Percentiles rank a stretch among this genome's conserved stretches.
Evolutionary conservation across 129 eudicot genomes (phyloP).

Genomic region (Artemisia argyi): DNA sequence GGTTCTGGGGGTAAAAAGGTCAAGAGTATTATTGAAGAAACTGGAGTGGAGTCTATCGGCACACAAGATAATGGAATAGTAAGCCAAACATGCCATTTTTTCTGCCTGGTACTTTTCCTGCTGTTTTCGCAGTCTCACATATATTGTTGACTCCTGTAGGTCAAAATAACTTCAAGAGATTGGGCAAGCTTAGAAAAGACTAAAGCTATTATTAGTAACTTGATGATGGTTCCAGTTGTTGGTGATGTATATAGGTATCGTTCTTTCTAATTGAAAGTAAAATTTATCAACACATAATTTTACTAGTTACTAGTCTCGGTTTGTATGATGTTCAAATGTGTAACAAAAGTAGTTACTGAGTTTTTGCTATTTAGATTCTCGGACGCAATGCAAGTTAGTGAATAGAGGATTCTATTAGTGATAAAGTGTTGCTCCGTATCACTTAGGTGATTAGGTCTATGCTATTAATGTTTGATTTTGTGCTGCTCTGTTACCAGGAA

Average conservation of each 20-base stretch:
- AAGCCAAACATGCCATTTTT: constrained; percentile 31
- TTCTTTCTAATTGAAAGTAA: constrained; percentile 11
- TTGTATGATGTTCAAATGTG: background rate
- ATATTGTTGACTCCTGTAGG: constrained; percentile 46
- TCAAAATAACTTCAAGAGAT: constrained; percentile 87
- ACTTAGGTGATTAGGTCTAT: background rate
- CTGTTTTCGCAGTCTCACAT: constrained; percentile 25
- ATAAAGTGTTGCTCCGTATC: background rate
- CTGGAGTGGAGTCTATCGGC: constrained; percentile 87
- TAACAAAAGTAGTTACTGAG: background rate
- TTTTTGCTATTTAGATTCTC: background rate
- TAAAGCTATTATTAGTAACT: constrained; percentile 63
- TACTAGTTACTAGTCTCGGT: background rate
- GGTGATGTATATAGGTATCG: constrained; percentile 89
- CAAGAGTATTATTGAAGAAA: constrained; percentile 93
- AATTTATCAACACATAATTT: background rate
- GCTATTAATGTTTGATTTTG: constrained; percentile 8
- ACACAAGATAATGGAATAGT: constrained; percentile 86
- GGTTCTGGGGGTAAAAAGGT: constrained; percentile 97
- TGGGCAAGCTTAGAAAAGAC: constrained; percentile 75
- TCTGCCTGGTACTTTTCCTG: constrained; percentile 12
- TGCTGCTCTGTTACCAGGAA: constrained; percentile 56
- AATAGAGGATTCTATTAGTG: background rate
- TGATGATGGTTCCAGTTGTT: constrained; percentile 86
- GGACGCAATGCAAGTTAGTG: background rate